These are phyloP conservation scores for Cadophora sp. DNA, from an alignment of 2,329 filamentous ascomycete species.

Conservation along the genomic window DNA sequence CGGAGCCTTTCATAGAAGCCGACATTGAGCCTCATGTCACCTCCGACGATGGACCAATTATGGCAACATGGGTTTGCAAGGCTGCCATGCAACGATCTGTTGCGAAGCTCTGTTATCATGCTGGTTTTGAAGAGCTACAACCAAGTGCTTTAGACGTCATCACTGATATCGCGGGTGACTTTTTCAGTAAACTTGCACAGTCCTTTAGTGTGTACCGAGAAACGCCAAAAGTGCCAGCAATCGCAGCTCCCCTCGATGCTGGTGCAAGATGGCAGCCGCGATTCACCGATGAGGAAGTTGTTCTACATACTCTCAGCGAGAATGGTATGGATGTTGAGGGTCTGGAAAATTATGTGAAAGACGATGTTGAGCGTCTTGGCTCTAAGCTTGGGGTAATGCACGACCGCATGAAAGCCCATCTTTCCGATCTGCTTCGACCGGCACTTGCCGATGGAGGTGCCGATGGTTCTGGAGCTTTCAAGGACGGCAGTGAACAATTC, in stretches of 20 bases:
- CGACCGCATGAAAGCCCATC: conserved; percentile 91
- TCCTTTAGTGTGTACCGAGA: conserved; percentile 86
- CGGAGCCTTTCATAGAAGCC: conserved; percentile 83
- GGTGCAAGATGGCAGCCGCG: conserved; percentile 62
- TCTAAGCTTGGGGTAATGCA: conserved; percentile 84
- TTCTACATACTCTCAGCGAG: conserved; percentile 85
- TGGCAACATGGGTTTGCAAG: conserved; percentile 82
- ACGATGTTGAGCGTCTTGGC: conserved; percentile 88
- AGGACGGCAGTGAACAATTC: conserved; percentile 96
- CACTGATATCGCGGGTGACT: conserved; percentile 88
- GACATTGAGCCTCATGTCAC: conserved; percentile 91
- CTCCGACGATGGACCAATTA: conserved; percentile 85
- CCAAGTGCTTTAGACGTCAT: conserved; percentile 90
- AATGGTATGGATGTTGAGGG: conserved; percentile 83
- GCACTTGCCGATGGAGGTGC: conserved; percentile 80
- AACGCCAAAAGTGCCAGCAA: conserved; percentile 73
- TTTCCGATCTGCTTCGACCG: conserved; percentile 91
- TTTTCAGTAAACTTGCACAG: conserved; percentile 82
- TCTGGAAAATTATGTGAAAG: conserved; percentile 86
- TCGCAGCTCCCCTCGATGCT: conserved; percentile 47
- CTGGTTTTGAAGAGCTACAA: conserved; percentile 96
- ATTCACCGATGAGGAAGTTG: conserved; percentile 83
- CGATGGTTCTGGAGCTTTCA: conserved; percentile 90
- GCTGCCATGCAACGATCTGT: conserved; percentile 88
- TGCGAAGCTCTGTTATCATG: conserved; percentile 93